Percentiles rank a stretch among this genome's conserved stretches.
These are phyloP conservation scores for Castanea mollissima DNA, from an alignment of 306 rosid species.

Conservation along the genomic window DNA sequence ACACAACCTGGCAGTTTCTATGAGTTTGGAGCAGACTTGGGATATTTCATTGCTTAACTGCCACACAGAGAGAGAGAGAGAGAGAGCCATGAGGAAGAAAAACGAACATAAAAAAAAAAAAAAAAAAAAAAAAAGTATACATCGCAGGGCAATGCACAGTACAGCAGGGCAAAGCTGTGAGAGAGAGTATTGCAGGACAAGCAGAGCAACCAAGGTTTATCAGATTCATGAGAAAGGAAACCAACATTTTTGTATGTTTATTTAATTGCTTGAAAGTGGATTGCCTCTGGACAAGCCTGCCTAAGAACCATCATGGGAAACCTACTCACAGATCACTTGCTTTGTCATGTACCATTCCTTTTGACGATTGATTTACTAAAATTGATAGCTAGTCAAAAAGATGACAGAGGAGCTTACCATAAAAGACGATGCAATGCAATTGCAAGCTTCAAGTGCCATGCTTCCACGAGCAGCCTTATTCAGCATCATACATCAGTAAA, in stretches of 20 bases:
- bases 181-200: neutral
- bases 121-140: neutral
- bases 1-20: slow-evolving; percentile 72
- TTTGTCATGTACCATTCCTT: neutral
- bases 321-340: neutral
- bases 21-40: slow-evolving; percentile 53
- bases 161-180: neutral
- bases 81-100: neutral
- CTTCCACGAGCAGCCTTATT: slow-evolving; percentile 71
- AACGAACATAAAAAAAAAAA: too few species aligned
- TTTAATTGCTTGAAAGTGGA: neutral
- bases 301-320: neutral
- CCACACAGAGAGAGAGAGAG: neutral
- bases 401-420: slow-evolving; percentile 39
- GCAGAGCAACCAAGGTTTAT: neutral
- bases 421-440: slow-evolving; percentile 72
- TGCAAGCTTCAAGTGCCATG: slow-evolving; percentile 97
- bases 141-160: neutral
- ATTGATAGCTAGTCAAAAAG: slow-evolving; percentile 11
- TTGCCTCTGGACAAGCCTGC: too few species aligned
- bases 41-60: slow-evolving; percentile 52
- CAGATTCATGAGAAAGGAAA: neutral
- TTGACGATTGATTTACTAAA: neutral
- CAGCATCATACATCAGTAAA: slow-evolving; percentile 31
- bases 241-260: neutral